Evolutionary conservation across 441 rosid species (phyloP), one percentile per base, ranked within the genome.

Genomic region (Euphorbia celastroides): DNA sequence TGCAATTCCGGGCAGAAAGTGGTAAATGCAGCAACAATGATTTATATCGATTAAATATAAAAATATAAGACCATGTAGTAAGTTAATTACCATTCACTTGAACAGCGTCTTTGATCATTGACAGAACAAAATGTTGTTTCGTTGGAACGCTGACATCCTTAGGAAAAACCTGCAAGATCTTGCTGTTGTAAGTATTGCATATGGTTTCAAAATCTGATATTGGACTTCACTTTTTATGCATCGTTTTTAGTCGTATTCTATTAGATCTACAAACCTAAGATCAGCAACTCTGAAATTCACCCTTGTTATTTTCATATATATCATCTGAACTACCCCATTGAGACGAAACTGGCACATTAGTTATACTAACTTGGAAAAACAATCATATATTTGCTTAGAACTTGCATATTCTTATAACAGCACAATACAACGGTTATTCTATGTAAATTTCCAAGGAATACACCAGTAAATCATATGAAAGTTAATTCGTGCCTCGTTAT

Each of bases 121-220:
- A 74, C 25, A 79, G 75, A 70, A 70, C 63, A 71, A 41, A 19
- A 50, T 68, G 76, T 58, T 56, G 77, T 57, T 71, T 32, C 16
- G 13, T 25, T 64, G 69, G 71, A 70, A 79, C 65, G 68, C 50
- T 74, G 58, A 72, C 55, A 50, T 82, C 84, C 76, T 83, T 86
- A 3, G 89, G 66, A 80, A 92, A 78, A 67, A 88, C 89, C 98
- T 92, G 83, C 44, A 69, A 69, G 64, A 51, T 27, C 60, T 63
- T 57, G 20, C 26, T 50, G 54, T 51, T 5, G 3, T n/a, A 36
- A 23, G 23, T 38, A 25, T 8, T 3, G 19, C 23, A 5, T 27
- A 7, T 2, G 8, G 12, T 22, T 34, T 34, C 38, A 0, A 5
- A 42, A 50, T 23, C 27, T 50, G 19, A 27, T 19, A 5, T 13